A percentile compares a stretch with the other conserved stretches of the same genome.
These are phyloP conservation scores for Diaporthe citriasiana DNA, from an alignment of 2,329 filamentous ascomycete genomes.

Conservation along the genomic window DNA sequence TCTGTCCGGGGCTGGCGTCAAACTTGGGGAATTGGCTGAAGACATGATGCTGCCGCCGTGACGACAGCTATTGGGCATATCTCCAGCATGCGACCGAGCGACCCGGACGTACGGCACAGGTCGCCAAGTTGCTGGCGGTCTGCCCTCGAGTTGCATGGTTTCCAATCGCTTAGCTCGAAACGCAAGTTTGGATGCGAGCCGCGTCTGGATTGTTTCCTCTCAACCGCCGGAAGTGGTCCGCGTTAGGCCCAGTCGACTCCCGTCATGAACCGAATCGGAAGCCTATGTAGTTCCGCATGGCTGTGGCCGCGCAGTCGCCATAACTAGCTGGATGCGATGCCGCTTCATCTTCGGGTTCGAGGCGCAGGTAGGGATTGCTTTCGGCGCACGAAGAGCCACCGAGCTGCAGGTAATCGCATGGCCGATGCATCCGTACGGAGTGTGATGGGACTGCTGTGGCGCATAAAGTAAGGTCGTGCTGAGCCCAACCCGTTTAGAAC, in stretches of 20 bases:
- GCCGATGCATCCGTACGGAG: background rate
- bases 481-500: conserved; percentile 2
- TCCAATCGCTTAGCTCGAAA: conserved; percentile 16
- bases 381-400: conserved; percentile 12
- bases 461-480: conserved; percentile 4
- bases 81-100: background rate
- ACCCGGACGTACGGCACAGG: background rate
- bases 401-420: conserved; percentile 13
- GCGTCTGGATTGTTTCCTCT: background rate
- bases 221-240: conserved; percentile 12
- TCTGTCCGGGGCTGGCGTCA: background rate
- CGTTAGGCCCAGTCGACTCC: conserved; percentile 13
- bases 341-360: conserved; percentile 9
- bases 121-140: background rate
- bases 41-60: background rate
- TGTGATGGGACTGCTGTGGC: background rate
- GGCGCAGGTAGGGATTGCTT: conserved; percentile 30
- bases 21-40: background rate
- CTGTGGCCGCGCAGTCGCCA: background rate
- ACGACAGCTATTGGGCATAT: background rate
- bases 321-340: conserved; percentile 5
- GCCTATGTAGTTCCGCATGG: conserved; percentile 20
- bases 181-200: conserved; percentile 8
- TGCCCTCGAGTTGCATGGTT: background rate
- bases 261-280: conserved; percentile 5